phyloP scores from a whole-genome alignment of 2,329 filamentous ascomycete species.

The Triangularia setosa region DNA sequence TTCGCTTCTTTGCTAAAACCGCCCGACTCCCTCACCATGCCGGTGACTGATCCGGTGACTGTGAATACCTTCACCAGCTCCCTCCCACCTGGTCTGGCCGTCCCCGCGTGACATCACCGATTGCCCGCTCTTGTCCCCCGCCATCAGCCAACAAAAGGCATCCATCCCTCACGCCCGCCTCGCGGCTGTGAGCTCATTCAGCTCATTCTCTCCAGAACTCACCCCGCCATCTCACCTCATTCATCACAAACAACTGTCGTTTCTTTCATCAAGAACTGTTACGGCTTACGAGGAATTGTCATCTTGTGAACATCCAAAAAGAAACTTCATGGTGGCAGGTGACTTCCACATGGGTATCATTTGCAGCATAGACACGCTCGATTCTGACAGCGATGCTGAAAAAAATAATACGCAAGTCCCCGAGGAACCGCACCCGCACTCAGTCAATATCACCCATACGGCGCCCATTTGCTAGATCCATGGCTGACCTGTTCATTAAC shows the following conservation, averaged over 20 bases:
- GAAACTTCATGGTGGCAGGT: neutral
- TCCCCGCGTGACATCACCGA: slow-evolving; percentile 1
- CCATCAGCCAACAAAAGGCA: neutral
- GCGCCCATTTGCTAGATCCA: slow-evolving; percentile 1
- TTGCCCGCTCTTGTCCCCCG: neutral
- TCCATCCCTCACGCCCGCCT: neutral
- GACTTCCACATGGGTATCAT: slow-evolving; percentile 12
- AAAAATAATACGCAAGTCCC: slow-evolving; percentile 13
- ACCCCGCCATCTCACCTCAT: neutral
- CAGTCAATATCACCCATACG: slow-evolving; percentile 20
- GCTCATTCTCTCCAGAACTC: neutral
- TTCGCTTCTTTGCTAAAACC: neutral
- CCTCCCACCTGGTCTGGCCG: neutral
- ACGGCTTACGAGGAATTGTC: neutral
- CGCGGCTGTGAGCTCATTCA: neutral
- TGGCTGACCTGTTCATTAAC: slow-evolving; percentile 18
- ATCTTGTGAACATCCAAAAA: neutral
- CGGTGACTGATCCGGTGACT: neutral
- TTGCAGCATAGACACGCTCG: slow-evolving; percentile 6
- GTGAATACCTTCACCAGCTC: slow-evolving; percentile 9
- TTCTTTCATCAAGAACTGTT: neutral
- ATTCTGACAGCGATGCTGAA: slow-evolving; percentile 14
- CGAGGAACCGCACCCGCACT: slow-evolving; percentile 16
- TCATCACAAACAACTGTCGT: neutral
- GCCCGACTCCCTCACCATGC: slow-evolving; percentile 1